phyloP scores from a whole-genome alignment of 225 moss, liverwort and hornwort species.

The Lunularia cruciata region DNA sequence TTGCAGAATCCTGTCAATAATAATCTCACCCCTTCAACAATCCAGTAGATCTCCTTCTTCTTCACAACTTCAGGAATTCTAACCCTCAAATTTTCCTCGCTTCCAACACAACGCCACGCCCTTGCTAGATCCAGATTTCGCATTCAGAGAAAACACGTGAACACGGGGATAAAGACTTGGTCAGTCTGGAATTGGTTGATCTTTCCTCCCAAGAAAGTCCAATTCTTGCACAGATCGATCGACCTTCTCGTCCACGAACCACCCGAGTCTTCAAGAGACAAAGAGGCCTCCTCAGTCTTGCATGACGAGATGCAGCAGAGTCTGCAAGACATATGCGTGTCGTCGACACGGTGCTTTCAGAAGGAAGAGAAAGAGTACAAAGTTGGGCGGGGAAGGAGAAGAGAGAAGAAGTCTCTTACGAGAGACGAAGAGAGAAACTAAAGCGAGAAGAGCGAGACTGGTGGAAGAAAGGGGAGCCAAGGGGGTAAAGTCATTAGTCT shows the following conservation, averaged over 20 bases:
- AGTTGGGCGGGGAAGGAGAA: no score
- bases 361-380: neutral
- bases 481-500: slow-evolving; percentile 12
- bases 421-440: neutral
- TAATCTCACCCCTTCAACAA: neutral
- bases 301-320: neutral
- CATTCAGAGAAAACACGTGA: slow-evolving; percentile 12
- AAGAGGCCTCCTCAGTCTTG: neutral
- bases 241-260: slow-evolving; percentile 1
- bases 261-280: neutral
- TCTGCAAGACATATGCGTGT: slow-evolving; percentile 2
- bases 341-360: neutral
- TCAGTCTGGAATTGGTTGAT: neutral
- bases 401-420: neutral
- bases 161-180: neutral
- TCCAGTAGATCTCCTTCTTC: neutral
- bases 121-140: slow-evolving; percentile 18
- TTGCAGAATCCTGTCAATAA: neutral
- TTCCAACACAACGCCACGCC: neutral
- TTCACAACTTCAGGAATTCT: neutral
- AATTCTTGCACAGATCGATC: slow-evolving; percentile 9
- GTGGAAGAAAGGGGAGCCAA: neutral
- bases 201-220: slow-evolving; percentile 8
- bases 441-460: slow-evolving; percentile 5
- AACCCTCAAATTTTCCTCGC: neutral